Conservation (phyloP, 345 rosid species). For the Cochlearia excelsa region DNA sequence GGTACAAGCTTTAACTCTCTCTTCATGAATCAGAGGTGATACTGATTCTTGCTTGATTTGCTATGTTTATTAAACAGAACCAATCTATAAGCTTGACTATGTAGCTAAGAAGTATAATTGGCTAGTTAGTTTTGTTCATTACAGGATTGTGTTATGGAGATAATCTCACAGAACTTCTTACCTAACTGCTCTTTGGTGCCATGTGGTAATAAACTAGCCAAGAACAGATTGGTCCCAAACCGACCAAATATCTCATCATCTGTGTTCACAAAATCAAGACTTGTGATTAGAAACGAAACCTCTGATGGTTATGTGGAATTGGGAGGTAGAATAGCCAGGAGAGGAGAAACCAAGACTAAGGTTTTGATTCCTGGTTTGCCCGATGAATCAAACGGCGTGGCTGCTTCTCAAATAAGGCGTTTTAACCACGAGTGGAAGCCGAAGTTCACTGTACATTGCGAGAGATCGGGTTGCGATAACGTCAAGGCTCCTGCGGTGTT, state of each 20-base stretch:
- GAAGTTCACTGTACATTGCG: slow-evolving; percentile 65
- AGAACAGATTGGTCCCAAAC: slow-evolving; percentile 28
- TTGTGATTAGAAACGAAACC: slow-evolving; percentile 43
- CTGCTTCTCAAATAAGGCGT: slow-evolving; percentile 50
- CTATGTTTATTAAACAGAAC: too few relatives aligned
- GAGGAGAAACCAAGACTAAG: slow-evolving; percentile 42
- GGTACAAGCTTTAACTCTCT: slow-evolving; percentile 4
- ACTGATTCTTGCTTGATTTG: too few relatives aligned
- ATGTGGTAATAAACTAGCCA: slow-evolving; percentile 35
- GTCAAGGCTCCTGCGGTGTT: slow-evolving; percentile 63
- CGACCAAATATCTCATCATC: slow-evolving; percentile 30
- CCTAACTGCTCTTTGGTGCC: slow-evolving; percentile 36
- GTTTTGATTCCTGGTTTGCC: slow-evolving; percentile 76
- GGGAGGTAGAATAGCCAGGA: slow-evolving; percentile 39
- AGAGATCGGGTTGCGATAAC: slow-evolving; percentile 68
- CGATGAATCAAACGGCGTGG: slow-evolving; percentile 52
- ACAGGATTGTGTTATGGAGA: slow-evolving; percentile 60
- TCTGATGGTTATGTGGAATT: slow-evolving; percentile 53
- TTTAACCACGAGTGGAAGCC: slow-evolving; percentile 87
- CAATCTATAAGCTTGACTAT: too few relatives aligned
- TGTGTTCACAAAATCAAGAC: slow-evolving; percentile 25
- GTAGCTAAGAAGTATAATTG: too few relatives aligned
- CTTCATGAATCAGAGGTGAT: neutral
- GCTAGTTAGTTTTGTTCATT: slow-evolving; percentile 19
- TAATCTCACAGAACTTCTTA: slow-evolving; percentile 45